Conservation (phyloP, 1,284 basidiomycete species). For the Trichosporon asahii region DNA sequence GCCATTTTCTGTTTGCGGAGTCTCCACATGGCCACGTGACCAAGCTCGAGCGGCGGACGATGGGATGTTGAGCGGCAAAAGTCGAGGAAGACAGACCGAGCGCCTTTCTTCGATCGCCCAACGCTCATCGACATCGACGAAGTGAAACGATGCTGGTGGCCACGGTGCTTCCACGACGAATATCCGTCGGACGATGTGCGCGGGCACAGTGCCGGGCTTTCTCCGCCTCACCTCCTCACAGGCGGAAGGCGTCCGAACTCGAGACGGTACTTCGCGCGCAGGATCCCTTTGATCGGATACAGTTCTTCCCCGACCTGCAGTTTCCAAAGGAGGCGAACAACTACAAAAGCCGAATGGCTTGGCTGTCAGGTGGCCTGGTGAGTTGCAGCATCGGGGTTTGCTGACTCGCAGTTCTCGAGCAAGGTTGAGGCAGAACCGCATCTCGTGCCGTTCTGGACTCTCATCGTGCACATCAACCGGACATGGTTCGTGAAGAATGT, state of each 20-base stretch:
- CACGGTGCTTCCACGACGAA: background rate
- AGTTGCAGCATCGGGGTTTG: background rate
- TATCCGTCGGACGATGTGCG: background rate
- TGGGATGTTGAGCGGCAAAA: background rate
- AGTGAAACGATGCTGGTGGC: background rate
- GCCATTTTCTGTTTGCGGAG: background rate
- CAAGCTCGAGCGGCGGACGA: background rate
- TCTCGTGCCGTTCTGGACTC: conserved; percentile 28
- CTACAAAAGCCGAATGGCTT: background rate
- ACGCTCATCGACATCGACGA: background rate
- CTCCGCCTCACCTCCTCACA: background rate
- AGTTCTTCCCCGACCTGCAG: background rate
- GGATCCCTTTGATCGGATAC: conserved; percentile 8
- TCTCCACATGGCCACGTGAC: background rate
- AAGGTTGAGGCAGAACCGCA: conserved; percentile 5
- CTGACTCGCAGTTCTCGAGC: background rate
- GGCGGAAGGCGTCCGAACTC: background rate
- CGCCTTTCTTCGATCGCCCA: background rate
- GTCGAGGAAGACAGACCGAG: background rate
- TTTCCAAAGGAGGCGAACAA: background rate
- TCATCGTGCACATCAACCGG: background rate
- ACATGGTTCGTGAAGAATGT: background rate
- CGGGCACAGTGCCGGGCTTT: background rate
- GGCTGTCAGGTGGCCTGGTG: background rate
- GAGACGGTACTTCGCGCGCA: background rate